Base-by-base conservation (phyloP, 2,329 filamentous ascomycete species). In the Dactylellina parvicollis region DNA sequence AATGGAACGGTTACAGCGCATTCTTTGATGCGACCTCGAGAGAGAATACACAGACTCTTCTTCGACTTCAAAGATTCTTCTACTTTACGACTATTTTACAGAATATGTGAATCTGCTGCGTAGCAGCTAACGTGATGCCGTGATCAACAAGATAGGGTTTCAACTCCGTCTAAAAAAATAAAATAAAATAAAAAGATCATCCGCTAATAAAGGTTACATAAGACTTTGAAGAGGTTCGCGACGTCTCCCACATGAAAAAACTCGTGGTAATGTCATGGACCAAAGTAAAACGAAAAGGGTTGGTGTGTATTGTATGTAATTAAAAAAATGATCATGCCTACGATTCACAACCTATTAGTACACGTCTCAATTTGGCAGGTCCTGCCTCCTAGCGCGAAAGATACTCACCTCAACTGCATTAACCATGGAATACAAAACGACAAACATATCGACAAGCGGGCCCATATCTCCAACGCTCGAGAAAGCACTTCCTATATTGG, bases 391-490 rank as follows among this genome's bases (percentile, higher is more conserved):
- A 2, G 26, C 12, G 8, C 14, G n/a, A 18, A n/a, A 18, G 54
- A 52, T 50, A 82, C 87, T 82, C 83, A 96, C 93, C 84, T 97
- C 90, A 60, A 96, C 83, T 80, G 96, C 97, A 44, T 88, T 89
- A 8, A 92, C 96, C 36, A 92, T 88, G 28, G 89, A 86, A 78
- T 97, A 91, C 75, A 98, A 84, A 61, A 95, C 84, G 81, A 94
- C 89, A 78, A 95, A 91, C 49, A 91, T 89, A 80, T 96, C 92
- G 4, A 93, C 91, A 76, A 98, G 81, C 77, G 94, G 92, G 50
- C 87, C 86, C 36, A 96, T 83, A 75, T 87, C 86, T 64, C 88
- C 84, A 57, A 88, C 87, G 34, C 81, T 80, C 32, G 80, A 79
- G 3, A 81, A 79, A 32, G 81, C 80, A 38, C 82, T 81, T 16